Percentiles rank a stretch among this genome's conserved stretches.
Evolutionary conservation across 306 rosid genomes (phyloP).

Genomic region (Trifolium pratense): DNA sequence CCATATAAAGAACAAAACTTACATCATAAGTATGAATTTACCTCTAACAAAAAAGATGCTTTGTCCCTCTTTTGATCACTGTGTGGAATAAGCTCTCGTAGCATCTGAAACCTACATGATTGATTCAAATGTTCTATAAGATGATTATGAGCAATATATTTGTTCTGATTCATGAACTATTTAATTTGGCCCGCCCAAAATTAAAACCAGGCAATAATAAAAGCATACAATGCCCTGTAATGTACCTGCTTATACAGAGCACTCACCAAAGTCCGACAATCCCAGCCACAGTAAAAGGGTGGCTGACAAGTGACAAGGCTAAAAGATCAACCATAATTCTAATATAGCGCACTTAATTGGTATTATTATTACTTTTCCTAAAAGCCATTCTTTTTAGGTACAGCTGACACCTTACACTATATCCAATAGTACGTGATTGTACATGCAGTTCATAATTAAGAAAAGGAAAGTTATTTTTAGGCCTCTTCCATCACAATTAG

Average conservation of each 20-base stretch:
- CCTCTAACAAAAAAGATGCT: slow-evolving; percentile 96
- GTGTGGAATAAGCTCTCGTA: slow-evolving; percentile 91
- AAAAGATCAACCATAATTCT: slow-evolving; percentile 18
- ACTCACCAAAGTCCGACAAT: not conserved
- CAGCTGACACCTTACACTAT: not conserved
- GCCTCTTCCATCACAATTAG: slow-evolving; percentile 5
- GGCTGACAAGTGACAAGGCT: not conserved
- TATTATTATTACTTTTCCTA: not conserved
- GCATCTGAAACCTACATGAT: slow-evolving; percentile 83
- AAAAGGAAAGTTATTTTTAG: slow-evolving; percentile 1
- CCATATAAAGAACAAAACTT: slow-evolving; percentile 12
- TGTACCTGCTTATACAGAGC: not conserved
- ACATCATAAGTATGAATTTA: slow-evolving; percentile 35
- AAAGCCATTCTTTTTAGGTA: not conserved
- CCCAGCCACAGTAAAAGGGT: slow-evolving; percentile 2
- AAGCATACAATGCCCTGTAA: slow-evolving; percentile 10
- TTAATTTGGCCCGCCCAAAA: slow-evolving; percentile 36
- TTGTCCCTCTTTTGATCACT: slow-evolving; percentile 98
- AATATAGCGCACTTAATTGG: slow-evolving; percentile 10
- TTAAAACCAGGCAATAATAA: slow-evolving; percentile 6
- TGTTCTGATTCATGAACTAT: slow-evolving; percentile 10
- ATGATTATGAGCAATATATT: slow-evolving; percentile 27
- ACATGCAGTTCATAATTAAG: slow-evolving; percentile 12
- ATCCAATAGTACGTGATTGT: not conserved
- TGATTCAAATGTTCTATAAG: slow-evolving; percentile 32